Conservation (phyloP, 2,329 filamentous ascomycete species). For the Curvularia lunata region DNA sequence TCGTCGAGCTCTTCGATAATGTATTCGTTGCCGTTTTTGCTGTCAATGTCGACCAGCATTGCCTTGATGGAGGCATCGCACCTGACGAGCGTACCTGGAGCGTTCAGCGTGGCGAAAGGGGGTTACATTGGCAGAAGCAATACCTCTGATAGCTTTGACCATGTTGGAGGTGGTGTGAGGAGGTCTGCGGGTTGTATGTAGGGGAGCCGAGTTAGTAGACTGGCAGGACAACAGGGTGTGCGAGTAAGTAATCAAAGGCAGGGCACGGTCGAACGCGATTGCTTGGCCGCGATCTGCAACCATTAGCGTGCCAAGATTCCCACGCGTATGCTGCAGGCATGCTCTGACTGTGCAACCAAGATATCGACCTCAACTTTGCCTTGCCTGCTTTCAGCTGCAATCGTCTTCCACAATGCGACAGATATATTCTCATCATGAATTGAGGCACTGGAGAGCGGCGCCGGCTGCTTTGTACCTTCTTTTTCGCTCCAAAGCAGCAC, state of each 20-base stretch:
- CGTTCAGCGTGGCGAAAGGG: conserved; percentile 4
- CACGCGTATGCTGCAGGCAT: neutral
- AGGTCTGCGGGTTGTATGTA: conserved; percentile 10
- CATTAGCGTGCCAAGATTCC: conserved; percentile 11
- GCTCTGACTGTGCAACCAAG: neutral
- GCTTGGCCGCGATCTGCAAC: conserved; percentile 24
- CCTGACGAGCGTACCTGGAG: conserved; percentile 72
- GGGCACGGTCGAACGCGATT: conserved; percentile 15
- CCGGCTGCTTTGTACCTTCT: neutral
- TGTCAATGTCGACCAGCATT: conserved; percentile 80
- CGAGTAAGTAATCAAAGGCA: conserved; percentile 13
- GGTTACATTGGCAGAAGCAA: neutral
- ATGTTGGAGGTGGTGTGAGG: conserved; percentile 47
- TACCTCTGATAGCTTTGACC: conserved; percentile 65
- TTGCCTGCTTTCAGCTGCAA: neutral
- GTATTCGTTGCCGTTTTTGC: conserved; percentile 68
- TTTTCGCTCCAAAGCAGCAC: neutral
- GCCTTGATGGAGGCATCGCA: conserved; percentile 89
- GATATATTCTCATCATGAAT: neutral
- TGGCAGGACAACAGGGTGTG: conserved; percentile 38
- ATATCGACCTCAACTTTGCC: neutral
- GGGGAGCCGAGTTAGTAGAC: conserved; percentile 9
- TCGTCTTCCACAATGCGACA: neutral
- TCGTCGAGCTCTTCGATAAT: conserved; percentile 84
- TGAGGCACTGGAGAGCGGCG: neutral